These are phyloP conservation scores for Fraxinus albicans DNA, from an alignment of 305 asterid genomes.

Conservation along the genomic window DNA sequence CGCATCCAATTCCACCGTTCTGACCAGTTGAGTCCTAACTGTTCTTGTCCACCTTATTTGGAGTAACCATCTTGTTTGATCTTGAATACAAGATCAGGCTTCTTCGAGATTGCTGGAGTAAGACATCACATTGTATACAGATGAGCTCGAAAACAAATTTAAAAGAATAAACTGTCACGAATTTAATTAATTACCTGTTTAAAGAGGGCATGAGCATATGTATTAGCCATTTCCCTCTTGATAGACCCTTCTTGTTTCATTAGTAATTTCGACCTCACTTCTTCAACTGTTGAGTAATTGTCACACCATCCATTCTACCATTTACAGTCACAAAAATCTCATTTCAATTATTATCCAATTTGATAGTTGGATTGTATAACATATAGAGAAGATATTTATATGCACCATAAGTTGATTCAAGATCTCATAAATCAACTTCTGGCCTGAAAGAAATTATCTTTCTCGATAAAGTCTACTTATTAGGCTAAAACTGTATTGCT, in stretches of 20 bases:
- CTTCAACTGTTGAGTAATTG: conserved; percentile 62
- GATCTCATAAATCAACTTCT: not conserved
- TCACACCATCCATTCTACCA: conserved; percentile 84
- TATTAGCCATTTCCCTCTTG: conserved; percentile 80
- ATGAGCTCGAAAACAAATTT: not conserved
- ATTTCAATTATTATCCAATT: not conserved
- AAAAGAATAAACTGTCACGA: not conserved
- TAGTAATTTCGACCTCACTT: conserved; percentile 69
- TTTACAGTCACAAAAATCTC: not conserved
- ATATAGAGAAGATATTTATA: too few species aligned
- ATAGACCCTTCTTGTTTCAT: conserved; percentile 83
- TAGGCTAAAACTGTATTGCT: not conserved
- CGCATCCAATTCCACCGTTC: conserved; percentile 57
- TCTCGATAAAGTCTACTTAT: not conserved
- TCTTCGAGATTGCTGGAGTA: conserved; percentile 39
- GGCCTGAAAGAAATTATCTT: not conserved
- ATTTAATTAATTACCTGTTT: conserved; percentile 29
- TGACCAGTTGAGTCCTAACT: conserved; percentile 44
- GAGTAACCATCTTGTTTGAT: conserved; percentile 27
- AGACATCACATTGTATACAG: not conserved
- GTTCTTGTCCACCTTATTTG: conserved; percentile 27
- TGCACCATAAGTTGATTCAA: not conserved
- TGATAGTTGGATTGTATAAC: not conserved
- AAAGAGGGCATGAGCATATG: conserved; percentile 66
- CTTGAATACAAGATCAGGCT: conserved; percentile 30